These are phyloP conservation scores for Rhytidhysteron rufulum DNA, from an alignment of 2,329 filamentous ascomycete genomes.

Conservation along the genomic window DNA sequence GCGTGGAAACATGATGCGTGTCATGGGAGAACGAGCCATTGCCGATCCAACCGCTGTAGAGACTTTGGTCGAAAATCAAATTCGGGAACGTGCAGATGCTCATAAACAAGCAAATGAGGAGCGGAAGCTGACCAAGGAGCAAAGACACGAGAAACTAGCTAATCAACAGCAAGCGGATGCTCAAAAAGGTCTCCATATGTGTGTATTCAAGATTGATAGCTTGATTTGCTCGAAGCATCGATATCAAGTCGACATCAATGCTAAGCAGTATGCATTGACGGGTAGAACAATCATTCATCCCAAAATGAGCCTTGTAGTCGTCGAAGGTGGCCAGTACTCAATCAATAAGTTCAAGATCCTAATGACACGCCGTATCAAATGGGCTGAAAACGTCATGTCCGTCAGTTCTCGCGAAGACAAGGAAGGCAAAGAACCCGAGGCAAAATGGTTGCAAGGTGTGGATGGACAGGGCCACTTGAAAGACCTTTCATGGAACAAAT, in stretches of 20 bases:
- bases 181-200: slow-evolving; percentile 75
- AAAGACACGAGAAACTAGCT: slow-evolving; percentile 78
- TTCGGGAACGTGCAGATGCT: slow-evolving; percentile 75
- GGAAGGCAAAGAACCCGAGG: slow-evolving; percentile 58
- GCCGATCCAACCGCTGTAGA: slow-evolving; percentile 98
- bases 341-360: slow-evolving; percentile 86
- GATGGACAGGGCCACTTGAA: slow-evolving; percentile 75
- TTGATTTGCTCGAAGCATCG: slow-evolving; percentile 91
- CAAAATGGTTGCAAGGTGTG: slow-evolving; percentile 72
- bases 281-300: slow-evolving; percentile 92
- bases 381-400: slow-evolving; percentile 82
- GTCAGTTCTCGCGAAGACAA: slow-evolving; percentile 56
- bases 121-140: slow-evolving; percentile 82
- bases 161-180: slow-evolving; percentile 84
- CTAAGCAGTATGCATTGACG: slow-evolving; percentile 80
- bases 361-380: slow-evolving; percentile 90
- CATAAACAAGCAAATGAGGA: slow-evolving; percentile 79
- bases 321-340: slow-evolving; percentile 83
- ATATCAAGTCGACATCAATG: slow-evolving; percentile 89
- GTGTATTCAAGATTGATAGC: slow-evolving; percentile 85
- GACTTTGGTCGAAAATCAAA: slow-evolving; percentile 87
- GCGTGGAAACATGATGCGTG: slow-evolving; percentile 95
- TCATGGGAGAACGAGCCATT: slow-evolving; percentile 85
- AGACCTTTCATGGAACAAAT: slow-evolving; percentile 78
- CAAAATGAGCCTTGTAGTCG: slow-evolving; percentile 80